Evolutionary conservation across 2,329 filamentous ascomycete species (phyloP).

Genomic region (Sporothrix globosa): DNA sequence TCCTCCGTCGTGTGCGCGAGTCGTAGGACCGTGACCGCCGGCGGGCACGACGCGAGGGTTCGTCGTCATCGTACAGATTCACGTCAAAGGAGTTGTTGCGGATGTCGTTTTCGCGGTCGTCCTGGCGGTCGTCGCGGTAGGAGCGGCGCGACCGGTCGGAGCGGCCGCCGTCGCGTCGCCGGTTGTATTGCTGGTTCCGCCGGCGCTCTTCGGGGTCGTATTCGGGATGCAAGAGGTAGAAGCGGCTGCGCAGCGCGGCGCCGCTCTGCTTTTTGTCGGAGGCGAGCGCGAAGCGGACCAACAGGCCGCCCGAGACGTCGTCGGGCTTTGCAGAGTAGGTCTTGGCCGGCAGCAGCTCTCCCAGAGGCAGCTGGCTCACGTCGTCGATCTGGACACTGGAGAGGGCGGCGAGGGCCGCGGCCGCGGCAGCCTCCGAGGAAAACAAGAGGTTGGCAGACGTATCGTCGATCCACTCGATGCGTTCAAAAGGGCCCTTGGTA

Average conservation of each 20-base stretch:
- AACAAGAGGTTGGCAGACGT: slow-evolving; percentile 87
- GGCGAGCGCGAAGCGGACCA: slow-evolving; percentile 72
- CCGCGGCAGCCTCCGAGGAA: slow-evolving; percentile 55
- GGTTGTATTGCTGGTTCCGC: slow-evolving; percentile 51
- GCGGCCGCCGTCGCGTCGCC: slow-evolving; percentile 46
- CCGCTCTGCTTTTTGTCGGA: slow-evolving; percentile 79
- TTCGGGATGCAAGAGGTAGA: slow-evolving; percentile 90
- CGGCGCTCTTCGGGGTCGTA: slow-evolving; percentile 78
- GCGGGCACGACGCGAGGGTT: slow-evolving; percentile 45
- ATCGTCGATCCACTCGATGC: slow-evolving; percentile 95
- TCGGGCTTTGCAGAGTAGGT: slow-evolving; percentile 69
- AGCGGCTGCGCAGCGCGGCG: slow-evolving; percentile 80
- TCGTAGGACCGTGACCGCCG: slow-evolving; percentile 31
- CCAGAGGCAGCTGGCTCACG: slow-evolving; percentile 57
- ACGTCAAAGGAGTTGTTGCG: slow-evolving; percentile 64
- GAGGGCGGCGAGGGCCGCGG: slow-evolving; percentile 59
- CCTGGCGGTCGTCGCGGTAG: slow-evolving; percentile 47
- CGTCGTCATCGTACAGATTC: slow-evolving; percentile 65
- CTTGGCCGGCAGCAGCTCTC: slow-evolving; percentile 72
- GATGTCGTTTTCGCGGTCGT: slow-evolving; percentile 54
- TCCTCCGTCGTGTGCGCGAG: slow-evolving; percentile 9
- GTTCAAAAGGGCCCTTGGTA: slow-evolving; percentile 56
- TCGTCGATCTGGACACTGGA: slow-evolving; percentile 53
- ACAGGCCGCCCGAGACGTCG: slow-evolving; percentile 67
- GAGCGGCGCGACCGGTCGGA: slow-evolving; percentile 26